Percentiles rank a stretch among this genome's conserved stretches.
Evolutionary conservation across 306 rosid species (phyloP).

Genomic region (Rosa chinensis): DNA sequence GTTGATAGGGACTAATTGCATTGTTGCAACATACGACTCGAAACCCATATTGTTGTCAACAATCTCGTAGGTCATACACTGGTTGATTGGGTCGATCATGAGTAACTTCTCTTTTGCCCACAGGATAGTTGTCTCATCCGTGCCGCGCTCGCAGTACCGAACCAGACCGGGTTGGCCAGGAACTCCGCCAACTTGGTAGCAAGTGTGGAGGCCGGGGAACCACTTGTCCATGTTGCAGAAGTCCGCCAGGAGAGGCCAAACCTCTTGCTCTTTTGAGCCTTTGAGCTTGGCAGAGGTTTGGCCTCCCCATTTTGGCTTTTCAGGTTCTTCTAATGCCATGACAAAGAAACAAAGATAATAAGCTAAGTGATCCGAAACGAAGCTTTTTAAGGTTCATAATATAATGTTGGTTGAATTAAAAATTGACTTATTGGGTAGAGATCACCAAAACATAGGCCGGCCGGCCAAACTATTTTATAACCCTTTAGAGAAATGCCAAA

Average conservation of each 20-base stretch:
- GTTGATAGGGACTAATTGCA: slow-evolving; percentile 25
- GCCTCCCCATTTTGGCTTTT: slow-evolving; percentile 34
- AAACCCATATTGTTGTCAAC: slow-evolving; percentile 49
- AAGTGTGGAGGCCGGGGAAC: slow-evolving; percentile 37
- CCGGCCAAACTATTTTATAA: no score
- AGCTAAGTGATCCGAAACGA: not conserved
- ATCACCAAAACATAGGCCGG: no score
- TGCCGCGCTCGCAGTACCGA: slow-evolving; percentile 37
- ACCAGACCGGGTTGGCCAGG: slow-evolving; percentile 45
- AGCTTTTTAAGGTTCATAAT: not conserved
- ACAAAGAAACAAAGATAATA: not conserved
- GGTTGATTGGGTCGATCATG: slow-evolving; percentile 39
- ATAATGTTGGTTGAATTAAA: not conserved
- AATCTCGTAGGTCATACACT: slow-evolving; percentile 42
- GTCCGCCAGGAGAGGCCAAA: slow-evolving; percentile 49
- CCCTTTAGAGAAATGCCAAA: no score
- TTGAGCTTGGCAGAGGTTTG: slow-evolving; percentile 10
- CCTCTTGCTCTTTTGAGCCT: slow-evolving; percentile 7
- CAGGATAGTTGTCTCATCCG: not conserved
- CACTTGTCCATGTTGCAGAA: slow-evolving; percentile 53
- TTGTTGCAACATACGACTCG: slow-evolving; percentile 39
- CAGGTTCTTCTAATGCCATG: slow-evolving; percentile 19
- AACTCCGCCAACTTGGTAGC: slow-evolving; percentile 37
- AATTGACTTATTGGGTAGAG: no score
- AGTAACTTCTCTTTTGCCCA: slow-evolving; percentile 61